These are phyloP conservation scores for Trypanosoma cruzi DNA, from an alignment of 208 protist species.

Conservation along the genomic window DNA sequence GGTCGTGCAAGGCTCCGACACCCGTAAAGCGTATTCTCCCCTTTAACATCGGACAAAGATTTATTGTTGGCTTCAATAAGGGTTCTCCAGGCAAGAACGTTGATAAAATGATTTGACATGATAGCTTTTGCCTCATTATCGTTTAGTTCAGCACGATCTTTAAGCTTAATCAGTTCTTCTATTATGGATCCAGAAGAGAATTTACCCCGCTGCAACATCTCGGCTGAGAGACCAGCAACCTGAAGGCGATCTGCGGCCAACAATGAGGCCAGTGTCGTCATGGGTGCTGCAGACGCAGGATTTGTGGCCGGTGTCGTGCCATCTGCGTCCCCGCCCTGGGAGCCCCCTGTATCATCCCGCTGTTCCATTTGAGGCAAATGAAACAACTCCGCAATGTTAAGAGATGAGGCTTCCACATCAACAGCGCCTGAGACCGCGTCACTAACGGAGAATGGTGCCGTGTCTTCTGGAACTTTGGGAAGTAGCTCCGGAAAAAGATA, in stretches of 20 bases:
- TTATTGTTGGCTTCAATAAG: slow-evolving; percentile 69
- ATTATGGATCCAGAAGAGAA: slow-evolving; percentile 73
- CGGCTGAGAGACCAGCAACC: slow-evolving; percentile 48
- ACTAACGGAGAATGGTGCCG: slow-evolving; percentile 57
- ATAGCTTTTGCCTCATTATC: slow-evolving; percentile 61
- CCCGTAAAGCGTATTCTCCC: slow-evolving; percentile 2
- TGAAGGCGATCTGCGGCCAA: slow-evolving; percentile 66
- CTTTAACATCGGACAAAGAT: neutral
- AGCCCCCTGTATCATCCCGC: slow-evolving; percentile 12
- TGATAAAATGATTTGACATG: slow-evolving; percentile 89
- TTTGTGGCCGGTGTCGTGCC: neutral
- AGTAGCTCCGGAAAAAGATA: slow-evolving; percentile 89
- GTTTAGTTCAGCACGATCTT: slow-evolving; percentile 38
- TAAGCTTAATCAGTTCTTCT: slow-evolving; percentile 50
- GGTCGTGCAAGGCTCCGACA: slow-evolving; percentile 21
- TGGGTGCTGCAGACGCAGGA: slow-evolving; percentile 8
- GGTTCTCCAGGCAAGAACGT: slow-evolving; percentile 80
- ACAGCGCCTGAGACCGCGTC: slow-evolving; percentile 81
- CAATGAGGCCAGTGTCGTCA: slow-evolving; percentile 58
- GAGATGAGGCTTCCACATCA: slow-evolving; percentile 70
- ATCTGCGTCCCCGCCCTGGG: slow-evolving; percentile 2
- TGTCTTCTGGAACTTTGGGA: slow-evolving; percentile 66
- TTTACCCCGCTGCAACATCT: slow-evolving; percentile 44
- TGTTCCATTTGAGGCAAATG: slow-evolving; percentile 27
- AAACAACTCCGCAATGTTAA: slow-evolving; percentile 62